Percentiles rank a stretch among this genome's conserved stretches.
phyloP scores from a whole-genome alignment of 805 yeast genomes.

The Candida coleopterorum region DNA sequence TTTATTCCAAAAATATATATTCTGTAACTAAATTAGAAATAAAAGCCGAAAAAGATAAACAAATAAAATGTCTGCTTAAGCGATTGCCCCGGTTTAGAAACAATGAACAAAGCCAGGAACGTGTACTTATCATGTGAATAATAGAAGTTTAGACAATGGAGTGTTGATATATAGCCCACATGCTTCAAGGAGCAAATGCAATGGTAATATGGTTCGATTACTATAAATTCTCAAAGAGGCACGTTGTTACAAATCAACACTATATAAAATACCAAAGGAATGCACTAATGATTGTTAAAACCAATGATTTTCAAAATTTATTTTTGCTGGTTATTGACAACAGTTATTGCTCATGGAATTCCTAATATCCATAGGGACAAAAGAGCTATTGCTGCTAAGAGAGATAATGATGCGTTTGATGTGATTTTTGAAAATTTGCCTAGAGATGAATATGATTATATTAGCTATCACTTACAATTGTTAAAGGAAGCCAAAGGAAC shows the following conservation, averaged over 20 bases:
- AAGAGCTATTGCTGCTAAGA: not conserved
- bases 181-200: no score
- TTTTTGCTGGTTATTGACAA: not conserved
- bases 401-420: conserved; percentile 10
- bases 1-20: conserved; percentile 3
- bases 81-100: no score
- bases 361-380: not conserved
- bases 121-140: no score
- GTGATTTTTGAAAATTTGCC: conserved; percentile 19
- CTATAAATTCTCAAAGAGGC: no score
- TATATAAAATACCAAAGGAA: no score
- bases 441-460: conserved; percentile 22
- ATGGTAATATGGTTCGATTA: no score
- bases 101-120: not conserved
- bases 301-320: not conserved
- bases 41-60: no score
- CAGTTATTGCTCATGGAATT: not conserved
- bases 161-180: no score
- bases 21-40: not conserved
- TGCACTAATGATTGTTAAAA: not conserved
- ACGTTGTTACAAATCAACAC: no score
- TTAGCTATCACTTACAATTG: conserved; percentile 20
- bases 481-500: conserved; percentile 28
- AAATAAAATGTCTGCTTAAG: no score
- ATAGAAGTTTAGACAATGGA: no score